These are phyloP conservation scores for Cercospora berteroae DNA, from an alignment of 2,329 filamentous ascomycete genomes.

Conservation along the genomic window DNA sequence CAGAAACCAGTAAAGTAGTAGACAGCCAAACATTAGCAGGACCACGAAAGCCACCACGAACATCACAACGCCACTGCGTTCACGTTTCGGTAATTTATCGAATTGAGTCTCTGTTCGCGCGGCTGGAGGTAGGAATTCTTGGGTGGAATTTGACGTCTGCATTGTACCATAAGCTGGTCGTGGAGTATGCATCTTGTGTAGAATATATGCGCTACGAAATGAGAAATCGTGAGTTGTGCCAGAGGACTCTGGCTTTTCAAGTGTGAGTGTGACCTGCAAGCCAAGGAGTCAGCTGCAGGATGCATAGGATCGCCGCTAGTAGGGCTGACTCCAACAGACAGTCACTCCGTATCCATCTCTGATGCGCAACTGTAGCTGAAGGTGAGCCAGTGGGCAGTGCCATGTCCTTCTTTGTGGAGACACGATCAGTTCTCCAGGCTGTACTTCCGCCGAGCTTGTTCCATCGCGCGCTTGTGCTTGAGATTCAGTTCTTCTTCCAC, in stretches of 20 bases:
- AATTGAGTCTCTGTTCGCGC: constrained; percentile 11
- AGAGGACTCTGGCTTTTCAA: neutral
- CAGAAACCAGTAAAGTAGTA: neutral
- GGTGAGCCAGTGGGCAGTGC: neutral
- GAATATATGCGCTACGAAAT: neutral
- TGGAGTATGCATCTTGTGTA: neutral
- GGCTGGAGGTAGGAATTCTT: constrained; percentile 11
- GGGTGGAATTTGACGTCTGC: neutral
- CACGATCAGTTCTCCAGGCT: neutral
- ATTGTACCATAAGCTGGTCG: constrained; percentile 4
- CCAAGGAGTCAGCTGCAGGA: neutral
- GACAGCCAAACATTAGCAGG: neutral
- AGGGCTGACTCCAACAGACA: neutral
- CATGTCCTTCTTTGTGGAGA: neutral
- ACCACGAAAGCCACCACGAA: neutral
- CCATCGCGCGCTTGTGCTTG: constrained; percentile 9
- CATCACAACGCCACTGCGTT: neutral
- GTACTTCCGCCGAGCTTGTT: constrained; percentile 5
- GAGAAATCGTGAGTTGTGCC: neutral
- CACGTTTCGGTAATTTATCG: constrained; percentile 1
- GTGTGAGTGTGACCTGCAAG: neutral
- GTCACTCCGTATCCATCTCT: neutral
- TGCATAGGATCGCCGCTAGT: neutral
- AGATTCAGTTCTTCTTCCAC: constrained; percentile 8
- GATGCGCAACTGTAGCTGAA: neutral